Conservation (phyloP, 805 yeast species). For the Blastobotrys parvus region DNA sequence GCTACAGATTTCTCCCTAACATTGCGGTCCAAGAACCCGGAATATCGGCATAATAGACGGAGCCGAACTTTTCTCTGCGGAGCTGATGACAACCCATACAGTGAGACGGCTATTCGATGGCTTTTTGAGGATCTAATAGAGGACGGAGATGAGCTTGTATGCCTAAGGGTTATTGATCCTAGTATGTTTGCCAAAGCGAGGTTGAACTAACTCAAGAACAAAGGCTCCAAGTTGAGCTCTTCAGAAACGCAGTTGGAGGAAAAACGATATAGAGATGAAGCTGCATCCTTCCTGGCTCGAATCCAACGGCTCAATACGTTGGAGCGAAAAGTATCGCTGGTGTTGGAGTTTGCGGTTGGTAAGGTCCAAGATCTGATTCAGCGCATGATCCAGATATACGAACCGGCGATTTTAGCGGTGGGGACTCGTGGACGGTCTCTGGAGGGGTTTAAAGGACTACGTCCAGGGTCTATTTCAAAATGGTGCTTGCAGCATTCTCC, state of each 20-base stretch:
- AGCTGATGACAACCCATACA: slow-evolving; percentile 35
- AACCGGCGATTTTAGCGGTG: slow-evolving; percentile 37
- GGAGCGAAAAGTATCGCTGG: slow-evolving; percentile 31
- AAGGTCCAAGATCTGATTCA: slow-evolving; percentile 35
- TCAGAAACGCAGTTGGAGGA: slow-evolving; percentile 8
- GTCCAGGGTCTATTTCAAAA: slow-evolving; percentile 41
- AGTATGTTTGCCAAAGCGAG: slow-evolving; percentile 16
- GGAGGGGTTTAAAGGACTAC: slow-evolving; percentile 34
- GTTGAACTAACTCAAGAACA: not conserved
- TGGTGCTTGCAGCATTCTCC: slow-evolving; percentile 39
- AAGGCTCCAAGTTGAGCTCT: slow-evolving; percentile 6
- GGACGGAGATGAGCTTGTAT: slow-evolving; percentile 41
- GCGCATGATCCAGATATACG: slow-evolving; percentile 35
- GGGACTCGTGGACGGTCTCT: slow-evolving; percentile 36
- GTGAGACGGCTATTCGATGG: slow-evolving; percentile 39
- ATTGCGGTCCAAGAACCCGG: slow-evolving; percentile 32
- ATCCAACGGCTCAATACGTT: slow-evolving; percentile 29
- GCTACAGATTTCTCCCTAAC: slow-evolving; percentile 31
- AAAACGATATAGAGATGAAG: slow-evolving; percentile 29
- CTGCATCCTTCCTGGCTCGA: slow-evolving; percentile 27
- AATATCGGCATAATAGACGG: slow-evolving; percentile 29
- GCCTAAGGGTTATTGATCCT: slow-evolving; percentile 36
- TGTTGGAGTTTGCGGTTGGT: slow-evolving; percentile 38
- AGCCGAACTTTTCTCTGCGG: slow-evolving; percentile 39
- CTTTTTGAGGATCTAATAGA: slow-evolving; percentile 35